Evolutionary conservation across 768 basidiomycete genomes (phyloP).

Genomic region (Agaricus subrufescens): DNA sequence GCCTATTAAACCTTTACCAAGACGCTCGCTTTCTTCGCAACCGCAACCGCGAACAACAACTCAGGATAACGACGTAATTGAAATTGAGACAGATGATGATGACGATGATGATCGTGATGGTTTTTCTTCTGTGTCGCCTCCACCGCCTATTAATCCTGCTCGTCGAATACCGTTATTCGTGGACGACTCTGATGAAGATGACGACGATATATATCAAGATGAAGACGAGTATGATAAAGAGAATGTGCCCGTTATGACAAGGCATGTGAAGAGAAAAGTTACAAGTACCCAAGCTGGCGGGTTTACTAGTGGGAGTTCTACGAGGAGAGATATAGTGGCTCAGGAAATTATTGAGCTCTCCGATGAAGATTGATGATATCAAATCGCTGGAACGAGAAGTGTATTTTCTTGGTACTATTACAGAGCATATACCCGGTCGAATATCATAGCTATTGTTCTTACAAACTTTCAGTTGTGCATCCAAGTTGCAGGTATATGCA

Average conservation of each 20-base stretch:
- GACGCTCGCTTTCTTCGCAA: neutral
- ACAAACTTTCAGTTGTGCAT: too few relatives aligned
- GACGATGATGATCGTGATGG: too few relatives aligned
- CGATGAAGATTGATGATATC: slow-evolving; percentile 35
- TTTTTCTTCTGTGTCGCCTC: too few relatives aligned
- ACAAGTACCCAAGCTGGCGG: slow-evolving; percentile 6
- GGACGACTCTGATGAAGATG: slow-evolving; percentile 2
- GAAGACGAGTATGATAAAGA: slow-evolving; percentile 60
- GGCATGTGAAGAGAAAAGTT: slow-evolving; percentile 42
- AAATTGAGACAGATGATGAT: neutral
- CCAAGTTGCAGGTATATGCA: too few relatives aligned
- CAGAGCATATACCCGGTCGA: too few relatives aligned
- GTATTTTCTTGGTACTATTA: slow-evolving; percentile 8
- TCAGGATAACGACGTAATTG: neutral
- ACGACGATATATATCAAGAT: slow-evolving; percentile 11
- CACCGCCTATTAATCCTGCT: too few relatives aligned
- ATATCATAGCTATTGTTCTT: too few relatives aligned
- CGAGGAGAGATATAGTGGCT: slow-evolving; percentile 15
- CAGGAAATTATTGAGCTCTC: slow-evolving; percentile 58
- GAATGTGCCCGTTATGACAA: slow-evolving; percentile 48
- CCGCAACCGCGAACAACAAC: neutral
- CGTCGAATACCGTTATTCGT: too few relatives aligned
- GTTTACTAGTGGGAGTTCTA: slow-evolving; percentile 7
- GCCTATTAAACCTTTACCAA: slow-evolving; percentile 4
- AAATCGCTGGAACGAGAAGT: neutral